These are phyloP conservation scores for Populus hybrid DNA, from an alignment of 441 rosid species.

Conservation along the genomic window DNA sequence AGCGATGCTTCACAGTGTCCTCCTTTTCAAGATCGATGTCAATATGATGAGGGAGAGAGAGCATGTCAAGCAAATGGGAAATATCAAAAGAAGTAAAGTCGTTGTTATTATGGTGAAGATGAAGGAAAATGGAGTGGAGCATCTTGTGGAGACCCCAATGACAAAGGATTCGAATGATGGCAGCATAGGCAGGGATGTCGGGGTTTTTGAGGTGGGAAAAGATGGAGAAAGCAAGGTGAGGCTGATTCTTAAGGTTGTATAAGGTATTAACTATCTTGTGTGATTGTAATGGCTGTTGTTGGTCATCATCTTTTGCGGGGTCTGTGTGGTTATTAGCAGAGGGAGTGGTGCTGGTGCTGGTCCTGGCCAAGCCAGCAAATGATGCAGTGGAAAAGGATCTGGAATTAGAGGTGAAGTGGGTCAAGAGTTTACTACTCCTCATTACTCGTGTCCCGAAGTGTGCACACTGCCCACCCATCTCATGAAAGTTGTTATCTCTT, in stretches of 20 bases:
- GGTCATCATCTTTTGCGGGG: background rate
- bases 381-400: too few relatives aligned
- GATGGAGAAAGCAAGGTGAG: conserved; percentile 33
- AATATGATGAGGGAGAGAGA: conserved; percentile 9
- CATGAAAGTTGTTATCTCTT: too few relatives aligned
- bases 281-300: background rate
- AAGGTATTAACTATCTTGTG: conserved; percentile 10
- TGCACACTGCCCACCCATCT: too few relatives aligned
- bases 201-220: conserved; percentile 31
- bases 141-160: conserved; percentile 36
- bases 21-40: conserved; percentile 1
- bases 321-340: too few relatives aligned
- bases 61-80: conserved; percentile 37
- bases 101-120: conserved; percentile 23
- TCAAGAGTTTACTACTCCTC: too few relatives aligned
- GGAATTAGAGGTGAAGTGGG: too few relatives aligned
- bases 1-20: conserved; percentile 20
- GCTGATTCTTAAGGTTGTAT: conserved; percentile 10
- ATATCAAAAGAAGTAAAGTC: conserved; percentile 37
- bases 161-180: conserved; percentile 43
- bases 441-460: too few relatives aligned
- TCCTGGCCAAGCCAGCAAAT: too few relatives aligned
- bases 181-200: conserved; percentile 42
- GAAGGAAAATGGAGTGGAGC: conserved; percentile 39
- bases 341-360: too few relatives aligned